Evolutionary conservation across 805 yeast genomes (phyloP).

Genomic region (Metschnikowia kofuensis): DNA sequence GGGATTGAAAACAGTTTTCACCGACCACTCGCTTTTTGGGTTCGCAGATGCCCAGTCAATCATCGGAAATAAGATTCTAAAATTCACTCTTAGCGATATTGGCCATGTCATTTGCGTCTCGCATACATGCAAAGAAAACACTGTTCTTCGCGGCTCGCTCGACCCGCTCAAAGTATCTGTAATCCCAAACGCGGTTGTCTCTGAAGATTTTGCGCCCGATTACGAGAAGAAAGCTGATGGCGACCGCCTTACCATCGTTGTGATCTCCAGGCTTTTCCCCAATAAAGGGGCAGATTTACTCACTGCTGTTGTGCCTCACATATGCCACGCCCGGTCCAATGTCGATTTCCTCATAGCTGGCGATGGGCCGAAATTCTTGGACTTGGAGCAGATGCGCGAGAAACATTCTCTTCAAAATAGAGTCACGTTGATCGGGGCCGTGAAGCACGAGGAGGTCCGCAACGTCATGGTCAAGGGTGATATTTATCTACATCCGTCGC

Average conservation of each 20-base stretch:
- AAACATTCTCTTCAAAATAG: constrained; percentile 79
- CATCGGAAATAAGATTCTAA: constrained; percentile 79
- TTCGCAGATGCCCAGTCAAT: constrained; percentile 83
- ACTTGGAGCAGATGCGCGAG: constrained; percentile 94
- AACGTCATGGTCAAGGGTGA: constrained; percentile 93
- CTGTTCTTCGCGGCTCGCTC: constrained; percentile 80
- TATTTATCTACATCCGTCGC: constrained; percentile 86
- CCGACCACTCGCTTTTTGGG: constrained; percentile 95
- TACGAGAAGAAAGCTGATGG: constrained; percentile 12
- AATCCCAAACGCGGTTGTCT: constrained; percentile 93
- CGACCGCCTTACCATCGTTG: constrained; percentile 69
- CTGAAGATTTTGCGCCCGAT: constrained; percentile 72
- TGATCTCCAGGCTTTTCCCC: constrained; percentile 88
- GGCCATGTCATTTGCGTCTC: constrained; percentile 97
- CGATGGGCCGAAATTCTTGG: constrained; percentile 93
- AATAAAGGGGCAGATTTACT: constrained; percentile 93
- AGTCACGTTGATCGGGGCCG: constrained; percentile 80
- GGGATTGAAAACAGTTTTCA: constrained; percentile 89
- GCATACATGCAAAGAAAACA: constrained; percentile 94
- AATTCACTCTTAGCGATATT: constrained; percentile 78
- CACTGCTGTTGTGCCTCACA: constrained; percentile 78
- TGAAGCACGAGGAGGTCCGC: constrained; percentile 88
- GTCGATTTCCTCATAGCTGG: constrained; percentile 90
- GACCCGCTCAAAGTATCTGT: constrained; percentile 80
- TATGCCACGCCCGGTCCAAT: constrained; percentile 60